A percentile compares a stretch with the other conserved stretches of the same genome.
Evolutionary conservation across 495 filamentous ascomycete genomes (phyloP).

Genomic region (Neurospora sp.): DNA sequence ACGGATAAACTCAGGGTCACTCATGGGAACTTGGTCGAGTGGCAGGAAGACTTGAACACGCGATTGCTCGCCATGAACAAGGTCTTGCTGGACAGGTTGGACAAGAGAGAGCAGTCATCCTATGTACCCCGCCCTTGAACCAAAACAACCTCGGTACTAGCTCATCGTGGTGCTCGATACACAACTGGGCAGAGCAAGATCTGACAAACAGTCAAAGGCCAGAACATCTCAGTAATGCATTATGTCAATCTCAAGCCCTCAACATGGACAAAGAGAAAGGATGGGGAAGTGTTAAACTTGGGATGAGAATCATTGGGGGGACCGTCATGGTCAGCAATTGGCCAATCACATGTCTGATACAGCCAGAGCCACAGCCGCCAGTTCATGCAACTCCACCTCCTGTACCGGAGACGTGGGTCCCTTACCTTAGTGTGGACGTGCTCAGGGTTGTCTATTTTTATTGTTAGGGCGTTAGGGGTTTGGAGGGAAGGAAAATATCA

Average conservation of each 20-base stretch:
- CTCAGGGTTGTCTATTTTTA: not conserved
- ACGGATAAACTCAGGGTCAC: not conserved
- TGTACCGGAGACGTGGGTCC: not conserved
- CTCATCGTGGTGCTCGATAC: not conserved
- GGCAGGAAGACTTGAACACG: constrained; percentile 14
- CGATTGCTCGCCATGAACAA: constrained; percentile 12
- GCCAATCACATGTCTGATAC: not conserved
- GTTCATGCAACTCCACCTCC: not conserved
- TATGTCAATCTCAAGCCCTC: not conserved
- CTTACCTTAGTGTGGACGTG: not conserved
- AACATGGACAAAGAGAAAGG: not conserved
- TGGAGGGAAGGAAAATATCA: not conserved
- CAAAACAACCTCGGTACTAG: not conserved
- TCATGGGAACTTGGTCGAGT: constrained; percentile 6
- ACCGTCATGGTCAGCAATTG: not conserved
- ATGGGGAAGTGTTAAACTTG: not conserved
- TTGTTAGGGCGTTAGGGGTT: not conserved
- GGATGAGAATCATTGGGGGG: not conserved
- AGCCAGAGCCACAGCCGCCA: not conserved
- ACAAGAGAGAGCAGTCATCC: not conserved
- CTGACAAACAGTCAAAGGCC: too few relatives aligned
- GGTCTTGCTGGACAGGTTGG: constrained; percentile 5
- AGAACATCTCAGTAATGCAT: too few relatives aligned
- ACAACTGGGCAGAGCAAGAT: not conserved
- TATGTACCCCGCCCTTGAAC: not conserved